These are phyloP conservation scores for Articulospora tetracladia DNA, from an alignment of 495 filamentous ascomycete genomes.

Conservation along the genomic window DNA sequence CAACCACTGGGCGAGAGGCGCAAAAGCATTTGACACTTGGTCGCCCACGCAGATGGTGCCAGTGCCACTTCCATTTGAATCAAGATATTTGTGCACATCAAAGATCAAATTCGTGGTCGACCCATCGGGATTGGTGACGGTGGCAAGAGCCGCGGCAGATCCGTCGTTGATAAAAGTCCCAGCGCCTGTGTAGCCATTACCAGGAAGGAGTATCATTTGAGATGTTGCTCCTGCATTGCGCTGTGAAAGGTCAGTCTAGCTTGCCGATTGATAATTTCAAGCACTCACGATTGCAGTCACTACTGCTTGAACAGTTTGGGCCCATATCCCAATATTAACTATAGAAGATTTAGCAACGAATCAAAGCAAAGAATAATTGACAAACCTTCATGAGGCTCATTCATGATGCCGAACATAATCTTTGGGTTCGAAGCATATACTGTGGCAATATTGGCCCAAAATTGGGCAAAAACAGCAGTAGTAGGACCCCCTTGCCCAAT, in stretches of 20 bases:
- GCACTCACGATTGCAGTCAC: slow-evolving; percentile 50
- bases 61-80: slow-evolving; percentile 51
- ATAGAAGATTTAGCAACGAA: slow-evolving; percentile 11
- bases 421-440: slow-evolving; percentile 41
- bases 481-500: slow-evolving; percentile 49
- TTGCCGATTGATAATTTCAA: no score
- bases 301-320: slow-evolving; percentile 46
- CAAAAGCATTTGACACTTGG: slow-evolving; percentile 43
- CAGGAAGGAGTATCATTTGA: slow-evolving; percentile 41
- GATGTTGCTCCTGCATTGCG: slow-evolving; percentile 49
- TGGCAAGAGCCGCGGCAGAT: slow-evolving; percentile 39
- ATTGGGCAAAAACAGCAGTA: slow-evolving; percentile 45
- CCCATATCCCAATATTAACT: slow-evolving; percentile 44
- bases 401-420: slow-evolving; percentile 58
- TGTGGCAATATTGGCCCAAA: slow-evolving; percentile 53
- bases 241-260: no score
- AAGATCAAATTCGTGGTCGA: slow-evolving; percentile 47
- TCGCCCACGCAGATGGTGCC: slow-evolving; percentile 45
- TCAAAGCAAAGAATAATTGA: no score
- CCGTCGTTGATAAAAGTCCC: slow-evolving; percentile 38
- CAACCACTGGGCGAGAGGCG: slow-evolving; percentile 40
- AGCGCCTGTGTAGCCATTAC: slow-evolving; percentile 44
- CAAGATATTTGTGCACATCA: slow-evolving; percentile 54
- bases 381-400: slow-evolving; percentile 45
- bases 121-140: slow-evolving; percentile 51